Conservation (phyloP, 306 rosid species). For the Leucaena leucocephala region DNA sequence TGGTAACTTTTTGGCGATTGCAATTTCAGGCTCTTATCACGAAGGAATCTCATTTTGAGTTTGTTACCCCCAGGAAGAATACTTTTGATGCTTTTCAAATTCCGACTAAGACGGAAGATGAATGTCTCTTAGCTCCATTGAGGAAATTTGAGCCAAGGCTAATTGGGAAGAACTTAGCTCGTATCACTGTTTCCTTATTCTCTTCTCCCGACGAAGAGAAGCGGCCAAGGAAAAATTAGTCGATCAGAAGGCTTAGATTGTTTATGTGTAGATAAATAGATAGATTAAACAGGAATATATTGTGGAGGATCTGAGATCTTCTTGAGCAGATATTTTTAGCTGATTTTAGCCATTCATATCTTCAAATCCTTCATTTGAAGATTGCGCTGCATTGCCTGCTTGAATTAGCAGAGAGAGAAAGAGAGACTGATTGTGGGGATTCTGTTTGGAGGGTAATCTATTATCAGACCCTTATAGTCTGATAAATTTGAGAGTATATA, state of each 20-base stretch:
- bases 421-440: not conserved
- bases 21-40: slow-evolving; percentile 57
- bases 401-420: not conserved
- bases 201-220: slow-evolving; percentile 9
- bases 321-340: not conserved
- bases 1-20: not conserved
- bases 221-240: not conserved
- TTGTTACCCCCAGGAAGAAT: slow-evolving; percentile 63
- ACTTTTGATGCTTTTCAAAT: slow-evolving; percentile 33
- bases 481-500: not conserved
- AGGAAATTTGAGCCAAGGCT: slow-evolving; percentile 33
- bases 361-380: not conserved
- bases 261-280: slow-evolving; percentile 40
- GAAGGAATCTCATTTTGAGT: slow-evolving; percentile 61
- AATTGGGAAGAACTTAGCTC: slow-evolving; percentile 42
- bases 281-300: slow-evolving; percentile 16
- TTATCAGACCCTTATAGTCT: not conserved
- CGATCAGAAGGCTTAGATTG: slow-evolving; percentile 14
- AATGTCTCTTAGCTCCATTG: slow-evolving; percentile 38
- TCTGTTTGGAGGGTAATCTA: not conserved
- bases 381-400: not conserved
- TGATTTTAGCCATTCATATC: not conserved
- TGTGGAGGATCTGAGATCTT: not conserved
- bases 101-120: slow-evolving; percentile 38
- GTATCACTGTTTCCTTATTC: slow-evolving; percentile 54